Base-by-base conservation (phyloP, 331 rosid species). In the Dryas integrifolia region DNA sequence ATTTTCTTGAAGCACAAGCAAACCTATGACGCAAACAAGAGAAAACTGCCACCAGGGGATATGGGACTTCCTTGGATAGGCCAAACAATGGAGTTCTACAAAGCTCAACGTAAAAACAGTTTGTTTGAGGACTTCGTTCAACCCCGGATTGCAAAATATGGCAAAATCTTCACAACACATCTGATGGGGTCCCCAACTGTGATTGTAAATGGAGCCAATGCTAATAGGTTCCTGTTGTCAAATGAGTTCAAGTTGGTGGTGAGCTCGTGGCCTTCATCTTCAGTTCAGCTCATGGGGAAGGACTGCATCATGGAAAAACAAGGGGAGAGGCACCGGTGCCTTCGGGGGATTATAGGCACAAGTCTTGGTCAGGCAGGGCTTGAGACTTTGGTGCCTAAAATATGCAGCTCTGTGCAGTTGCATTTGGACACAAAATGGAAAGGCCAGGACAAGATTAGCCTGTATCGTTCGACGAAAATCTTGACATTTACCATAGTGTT, bases 141-240 rank as follows among this genome's bases (percentile, higher is more conserved):
- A 16, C 92, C 97, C 3, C 76, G 92, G 16, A 60, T 86, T 2
- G 49, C 24, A 0, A 90, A 90, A 70, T 74, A 87, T 16, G 96
- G 93, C 1, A 85, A 87, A 50, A 78, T 86, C 69, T 88, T 92
- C 93, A 87, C 80, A 73, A 92, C 97, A 70, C 87, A 85, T 50
- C 76, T 90, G n/a, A 85, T 92, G 92, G 97, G 97, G 11, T 85
- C 92, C 1, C 92, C 96, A 30, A 92, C 96, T 6, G 92, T 92
- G 79, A 70, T 90, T 5, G 87, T 90, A 2, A 88, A 87, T 64
- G 98, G 98, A 65, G 85, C 96, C 55, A 88, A 87, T 47, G 97
- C 90, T 30, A 92, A 92, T 7, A 84, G 69, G 3, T 92, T 87
- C 58, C 44, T 92, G 55, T 26, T 90, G 59, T 85, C 93, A 4